Conservation (phyloP, 805 yeast species). For the Yamadazyma kitorensis region DNA sequence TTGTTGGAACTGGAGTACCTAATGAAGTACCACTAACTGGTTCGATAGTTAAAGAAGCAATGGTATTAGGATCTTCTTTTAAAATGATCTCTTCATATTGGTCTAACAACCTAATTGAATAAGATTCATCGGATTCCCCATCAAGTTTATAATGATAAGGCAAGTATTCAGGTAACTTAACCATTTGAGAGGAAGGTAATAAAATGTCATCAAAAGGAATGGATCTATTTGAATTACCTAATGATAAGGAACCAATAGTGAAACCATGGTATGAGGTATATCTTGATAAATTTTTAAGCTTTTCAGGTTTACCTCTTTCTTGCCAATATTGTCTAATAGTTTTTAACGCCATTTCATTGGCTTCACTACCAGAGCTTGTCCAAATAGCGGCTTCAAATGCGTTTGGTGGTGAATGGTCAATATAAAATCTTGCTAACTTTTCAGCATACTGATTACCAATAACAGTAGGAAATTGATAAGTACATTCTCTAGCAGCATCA, state of each 20-base stretch:
- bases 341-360: conserved; percentile 28
- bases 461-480: conserved; percentile 24
- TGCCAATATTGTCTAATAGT: conserved; percentile 24
- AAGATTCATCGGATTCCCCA: conserved; percentile 20
- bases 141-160: conserved; percentile 29
- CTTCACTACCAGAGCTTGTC: conserved; percentile 31
- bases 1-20: conserved; percentile 27
- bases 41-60: conserved; percentile 25
- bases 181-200: conserved; percentile 15
- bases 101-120: conserved; percentile 20
- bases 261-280: conserved; percentile 28
- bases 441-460: conserved; percentile 23
- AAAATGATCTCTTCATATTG: conserved; percentile 22
- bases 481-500: conserved; percentile 20
- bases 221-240: conserved; percentile 18
- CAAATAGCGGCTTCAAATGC: conserved; percentile 42
- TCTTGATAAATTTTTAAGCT: conserved; percentile 23
- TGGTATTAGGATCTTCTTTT: conserved; percentile 26
- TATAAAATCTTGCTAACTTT: conserved; percentile 23
- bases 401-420: conserved; percentile 41
- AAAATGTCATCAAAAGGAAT: conserved; percentile 21
- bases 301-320: conserved; percentile 23
- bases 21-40: conserved; percentile 27
- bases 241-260: conserved; percentile 24
- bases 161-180: conserved; percentile 21